Base-by-base conservation (phyloP, 306 rosid species). In the Amphicarpaea edgeworthii region DNA sequence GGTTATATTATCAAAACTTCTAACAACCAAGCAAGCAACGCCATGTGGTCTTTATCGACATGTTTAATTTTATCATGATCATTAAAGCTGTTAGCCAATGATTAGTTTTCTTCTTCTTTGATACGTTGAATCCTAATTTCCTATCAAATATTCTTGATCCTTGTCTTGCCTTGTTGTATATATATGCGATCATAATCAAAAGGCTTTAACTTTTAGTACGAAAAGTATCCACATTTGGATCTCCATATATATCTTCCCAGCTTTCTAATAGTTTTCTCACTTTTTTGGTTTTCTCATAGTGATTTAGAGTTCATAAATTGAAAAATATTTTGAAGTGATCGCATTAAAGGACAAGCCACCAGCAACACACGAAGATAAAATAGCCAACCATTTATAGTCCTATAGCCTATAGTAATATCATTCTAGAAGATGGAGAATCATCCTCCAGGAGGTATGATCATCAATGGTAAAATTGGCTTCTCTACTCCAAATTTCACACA, bases 101-200 rank as follows among this genome's bases (percentile, higher is more conserved):
- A 72, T 79, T 60, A 23, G 8, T 15, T 38, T 16, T 43, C 51
- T 43, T 73, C 79, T 80, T 73, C 42, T 59, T 45, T 23, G 30
- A 69, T 59, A 78, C 82, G 77, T 58, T 70, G 69, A 55, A 45
- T 78, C 40, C 41, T 70, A 15, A 30, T 28, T 43, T 7, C 63
- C 20, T 28, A 14, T 20, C 3, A 60, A 60, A 60, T n/a, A n/a
- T n/a, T 32, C 21, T 49, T 9, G 37, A 47, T 59, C 69, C 42
- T 3, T 66, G 28, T 26, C 69, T 42, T 23, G 19, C 78, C 58
- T 59, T 63, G 19, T 45, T 26, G 19, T 57, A 45, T 59, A 26
- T 58, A 43, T 59, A 72, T 53, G 55, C 34, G 26, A 60, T 72
- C 74, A 79, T 64, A 62, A 78, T 61, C 77, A 78, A 50, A 42